Evolutionary conservation across 2,329 filamentous ascomycete species (phyloP).

Genomic region (Paecilomyces sp.): DNA sequence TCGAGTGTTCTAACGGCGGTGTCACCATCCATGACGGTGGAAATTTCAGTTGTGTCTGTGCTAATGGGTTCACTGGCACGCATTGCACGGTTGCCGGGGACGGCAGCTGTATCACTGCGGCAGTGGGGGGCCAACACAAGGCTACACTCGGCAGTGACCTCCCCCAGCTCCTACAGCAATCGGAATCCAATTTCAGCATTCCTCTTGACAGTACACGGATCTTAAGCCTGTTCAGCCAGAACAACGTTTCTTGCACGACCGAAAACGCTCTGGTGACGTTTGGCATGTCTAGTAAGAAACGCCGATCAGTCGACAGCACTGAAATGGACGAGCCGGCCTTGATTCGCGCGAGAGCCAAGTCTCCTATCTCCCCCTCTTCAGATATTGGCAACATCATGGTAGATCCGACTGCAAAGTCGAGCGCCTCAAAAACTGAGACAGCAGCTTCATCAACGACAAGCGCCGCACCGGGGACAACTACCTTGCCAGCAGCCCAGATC

Average conservation of each 20-base stretch:
- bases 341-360: background rate
- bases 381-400: background rate
- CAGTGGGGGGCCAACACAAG: slow-evolving; percentile 44
- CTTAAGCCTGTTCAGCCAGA: slow-evolving; percentile 66
- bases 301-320: slow-evolving; percentile 12
- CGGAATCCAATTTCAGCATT: slow-evolving; percentile 65
- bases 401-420: background rate
- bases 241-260: slow-evolving; percentile 69
- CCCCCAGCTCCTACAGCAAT: slow-evolving; percentile 62
- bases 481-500: slow-evolving; percentile 6
- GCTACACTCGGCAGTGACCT: slow-evolving; percentile 77
- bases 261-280: slow-evolving; percentile 89
- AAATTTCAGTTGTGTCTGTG: slow-evolving; percentile 78
- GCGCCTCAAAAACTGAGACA: slow-evolving; percentile 5
- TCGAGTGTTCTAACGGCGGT: slow-evolving; percentile 73
- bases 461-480: background rate
- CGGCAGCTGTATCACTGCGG: slow-evolving; percentile 49
- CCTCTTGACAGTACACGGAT: slow-evolving; percentile 64
- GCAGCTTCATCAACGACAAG: slow-evolving; percentile 5
- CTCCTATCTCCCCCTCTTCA: background rate
- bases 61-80: slow-evolving; percentile 72
- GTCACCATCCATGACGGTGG: slow-evolving; percentile 62
- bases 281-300: slow-evolving; percentile 44
- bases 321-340: background rate
- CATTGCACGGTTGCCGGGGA: slow-evolving; percentile 47